Evolutionary conservation across 2,329 filamentous ascomycete species (phyloP), one percentile per base, ranked within the genome.

Genomic region (Colletotrichum godetiae): DNA sequence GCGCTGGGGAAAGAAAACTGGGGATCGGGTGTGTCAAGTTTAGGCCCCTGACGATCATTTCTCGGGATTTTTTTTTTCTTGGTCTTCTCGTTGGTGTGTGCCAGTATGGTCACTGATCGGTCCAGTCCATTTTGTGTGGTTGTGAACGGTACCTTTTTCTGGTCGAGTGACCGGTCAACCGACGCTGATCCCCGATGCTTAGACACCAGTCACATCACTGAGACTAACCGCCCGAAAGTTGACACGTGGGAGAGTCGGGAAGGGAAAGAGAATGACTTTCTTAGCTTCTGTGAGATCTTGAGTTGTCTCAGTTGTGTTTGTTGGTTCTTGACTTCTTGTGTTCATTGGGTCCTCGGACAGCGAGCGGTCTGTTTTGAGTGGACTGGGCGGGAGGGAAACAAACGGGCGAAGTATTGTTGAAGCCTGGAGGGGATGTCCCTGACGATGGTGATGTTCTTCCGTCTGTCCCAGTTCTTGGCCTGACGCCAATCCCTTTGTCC

Each of bases 1-100:
- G 70, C 59, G 65, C 66, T 69, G 70, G 70, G 70, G 68, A 58
- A 72, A 22, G 59, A 46, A 56, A 42, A 59, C 27, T 33, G 53
- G 69, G 65, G 56, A 46, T 19, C 5, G 53, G 35, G 24, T 29
- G 70, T 72, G 66, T 72, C 70, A 69, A 64, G 66, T 72, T 59
- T 19, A 72, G 59, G 52, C 70, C 70, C 70, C 66, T 72, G 70
- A 72, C 42, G 66, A 72, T 72, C 70, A 55, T 33, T 69, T 37
- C 13, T 62, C 52, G 58, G 58, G 52, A n/a, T 49, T 42, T 29
- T 19, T 29, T 12, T 19, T 13, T 1, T 24, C 33, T 37, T 56
- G 13, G 35, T 6, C 35, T 6, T 37, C 27, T 27, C 52, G 27
- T 31, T n/a, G 35, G 33, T 33, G 12, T 29, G n/a, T 49, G n/a